Conservation (phyloP, 257 asterid species). For the Solanum ossicruentum region DNA sequence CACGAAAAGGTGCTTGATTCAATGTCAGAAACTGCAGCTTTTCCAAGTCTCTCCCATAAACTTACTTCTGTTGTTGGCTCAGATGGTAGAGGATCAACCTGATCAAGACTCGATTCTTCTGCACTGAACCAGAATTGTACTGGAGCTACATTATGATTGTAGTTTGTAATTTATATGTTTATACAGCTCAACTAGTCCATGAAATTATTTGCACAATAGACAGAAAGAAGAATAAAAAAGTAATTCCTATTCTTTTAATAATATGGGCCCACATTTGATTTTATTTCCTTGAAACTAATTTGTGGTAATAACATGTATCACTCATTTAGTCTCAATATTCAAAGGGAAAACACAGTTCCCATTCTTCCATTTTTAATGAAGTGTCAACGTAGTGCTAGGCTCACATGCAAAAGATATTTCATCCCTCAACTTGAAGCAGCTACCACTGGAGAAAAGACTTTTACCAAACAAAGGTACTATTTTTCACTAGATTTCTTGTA, state of each 20-base stretch:
- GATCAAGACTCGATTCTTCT: conserved; percentile 40
- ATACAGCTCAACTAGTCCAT: neutral
- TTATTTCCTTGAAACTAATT: neutral
- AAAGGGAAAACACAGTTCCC: neutral
- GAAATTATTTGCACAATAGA: neutral
- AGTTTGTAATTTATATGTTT: neutral
- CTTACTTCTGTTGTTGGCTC: conserved; percentile 63
- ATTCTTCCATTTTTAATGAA: neutral
- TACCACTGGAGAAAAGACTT: neutral
- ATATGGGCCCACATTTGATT: neutral
- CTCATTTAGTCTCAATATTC: neutral
- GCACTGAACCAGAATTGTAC: conserved; percentile 32
- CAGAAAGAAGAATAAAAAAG: neutral
- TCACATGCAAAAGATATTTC: neutral
- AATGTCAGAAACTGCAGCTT: conserved; percentile 70
- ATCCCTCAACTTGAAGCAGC: neutral
- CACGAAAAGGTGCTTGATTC: conserved; percentile 78
- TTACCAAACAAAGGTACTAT: neutral
- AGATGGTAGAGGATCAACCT: conserved; percentile 30
- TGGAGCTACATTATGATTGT: neutral
- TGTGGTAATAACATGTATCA: neutral
- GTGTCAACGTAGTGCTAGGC: neutral
- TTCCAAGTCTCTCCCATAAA: conserved; percentile 94
- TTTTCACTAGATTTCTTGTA: neutral
- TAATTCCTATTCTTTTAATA: neutral